Conservation (phyloP, 1,284 basidiomycete species). For the Ganoderma meredithae region DNA sequence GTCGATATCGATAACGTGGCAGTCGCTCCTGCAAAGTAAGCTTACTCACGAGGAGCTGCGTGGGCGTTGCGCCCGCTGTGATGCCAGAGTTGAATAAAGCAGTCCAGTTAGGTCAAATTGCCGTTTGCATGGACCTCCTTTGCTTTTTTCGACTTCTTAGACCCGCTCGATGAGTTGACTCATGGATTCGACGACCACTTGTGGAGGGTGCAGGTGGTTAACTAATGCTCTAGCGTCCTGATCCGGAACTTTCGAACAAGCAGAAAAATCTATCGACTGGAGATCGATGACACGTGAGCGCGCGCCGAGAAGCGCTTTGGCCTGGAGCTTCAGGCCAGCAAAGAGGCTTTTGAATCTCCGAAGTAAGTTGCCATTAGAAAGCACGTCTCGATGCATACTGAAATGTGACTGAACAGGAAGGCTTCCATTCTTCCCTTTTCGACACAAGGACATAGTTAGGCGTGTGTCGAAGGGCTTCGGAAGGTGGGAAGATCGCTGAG, state of each 20-base stretch:
- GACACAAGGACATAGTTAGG: background rate
- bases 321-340: no score
- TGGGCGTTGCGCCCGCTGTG: slow-evolving; percentile 43
- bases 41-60: slow-evolving; percentile 53
- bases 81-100: slow-evolving; percentile 85
- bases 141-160: slow-evolving; percentile 45
- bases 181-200: slow-evolving; percentile 85
- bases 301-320: no score
- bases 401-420: background rate
- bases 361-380: no score
- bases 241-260: background rate
- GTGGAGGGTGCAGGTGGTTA: background rate
- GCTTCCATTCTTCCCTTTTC: background rate
- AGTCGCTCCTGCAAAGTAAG: slow-evolving; percentile 71
- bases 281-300: no score
- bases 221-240: background rate
- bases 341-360: no score
- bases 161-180: slow-evolving; percentile 58
- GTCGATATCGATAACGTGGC: slow-evolving; percentile 12
- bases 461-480: background rate
- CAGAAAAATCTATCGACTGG: background rate
- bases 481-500: background rate
- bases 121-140: slow-evolving; percentile 60
- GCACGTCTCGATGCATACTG: no score
- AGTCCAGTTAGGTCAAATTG: slow-evolving; percentile 67